Evolutionary conservation across 2,329 filamentous ascomycete species (phyloP).

Genomic region (Dendryphion nanum): DNA sequence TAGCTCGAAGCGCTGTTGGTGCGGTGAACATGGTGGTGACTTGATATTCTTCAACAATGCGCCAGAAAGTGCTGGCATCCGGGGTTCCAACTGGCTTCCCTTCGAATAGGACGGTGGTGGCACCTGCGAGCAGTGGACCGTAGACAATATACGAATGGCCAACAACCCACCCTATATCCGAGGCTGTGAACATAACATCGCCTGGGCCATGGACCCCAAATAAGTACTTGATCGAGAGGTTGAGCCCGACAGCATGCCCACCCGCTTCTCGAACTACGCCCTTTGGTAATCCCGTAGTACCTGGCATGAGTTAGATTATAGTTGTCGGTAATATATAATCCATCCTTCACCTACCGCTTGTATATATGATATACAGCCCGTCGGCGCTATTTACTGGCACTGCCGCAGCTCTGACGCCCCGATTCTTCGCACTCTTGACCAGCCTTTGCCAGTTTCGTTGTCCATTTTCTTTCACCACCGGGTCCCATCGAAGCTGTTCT

Average conservation of each 20-base stretch:
- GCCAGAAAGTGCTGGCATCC: conserved; percentile 84
- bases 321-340: background rate
- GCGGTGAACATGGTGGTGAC: conserved; percentile 80
- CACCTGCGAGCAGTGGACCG: conserved; percentile 78
- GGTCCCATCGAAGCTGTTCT: conserved; percentile 71
- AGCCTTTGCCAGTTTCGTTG: conserved; percentile 79
- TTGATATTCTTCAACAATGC: conserved; percentile 78
- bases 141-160: conserved; percentile 78
- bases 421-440: conserved; percentile 66
- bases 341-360: conserved; percentile 55
- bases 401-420: conserved; percentile 67
- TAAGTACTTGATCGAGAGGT: conserved; percentile 77
- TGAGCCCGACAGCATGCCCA: conserved; percentile 81
- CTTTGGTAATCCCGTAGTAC: conserved; percentile 80
- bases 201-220: conserved; percentile 81
- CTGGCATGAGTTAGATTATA: conserved; percentile 9
- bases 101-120: conserved; percentile 84
- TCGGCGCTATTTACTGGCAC: conserved; percentile 78
- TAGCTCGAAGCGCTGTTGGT: conserved; percentile 81
- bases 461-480: conserved; percentile 62
- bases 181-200: conserved; percentile 77
- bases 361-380: conserved; percentile 87
- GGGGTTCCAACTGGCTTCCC: conserved; percentile 93
- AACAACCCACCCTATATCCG: conserved; percentile 91
- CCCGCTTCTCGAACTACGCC: conserved; percentile 80